Conservation (phyloP, 176 grass and related monocot genomes). For the Poa pratensis region DNA sequence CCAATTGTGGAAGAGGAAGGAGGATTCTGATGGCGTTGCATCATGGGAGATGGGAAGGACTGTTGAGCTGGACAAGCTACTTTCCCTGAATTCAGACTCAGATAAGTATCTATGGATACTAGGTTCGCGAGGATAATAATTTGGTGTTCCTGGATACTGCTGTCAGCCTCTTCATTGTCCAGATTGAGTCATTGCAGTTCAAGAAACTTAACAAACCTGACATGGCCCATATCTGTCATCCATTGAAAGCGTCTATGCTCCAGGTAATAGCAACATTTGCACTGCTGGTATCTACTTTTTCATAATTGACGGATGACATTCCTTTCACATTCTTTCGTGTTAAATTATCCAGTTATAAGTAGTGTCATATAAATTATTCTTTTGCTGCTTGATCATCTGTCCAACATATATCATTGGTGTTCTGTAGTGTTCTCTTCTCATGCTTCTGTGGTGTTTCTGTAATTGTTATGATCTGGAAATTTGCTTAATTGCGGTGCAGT, state of each 20-base stretch:
- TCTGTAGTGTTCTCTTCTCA: not conserved
- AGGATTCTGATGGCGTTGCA: not conserved
- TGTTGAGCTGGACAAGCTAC: not conserved
- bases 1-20: not conserved
- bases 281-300: not conserved
- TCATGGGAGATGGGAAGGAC: not conserved
- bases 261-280: not conserved
- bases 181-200: not conserved
- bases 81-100: not conserved
- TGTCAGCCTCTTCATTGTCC: not conserved
- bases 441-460: not conserved
- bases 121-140: not conserved
- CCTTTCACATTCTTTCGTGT: not conserved
- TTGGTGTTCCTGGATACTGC: not conserved
- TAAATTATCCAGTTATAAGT: not conserved
- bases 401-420: not conserved
- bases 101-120: not conserved
- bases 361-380: not conserved
- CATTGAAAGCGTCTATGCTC: slow-evolving; percentile 3
- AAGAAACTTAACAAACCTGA: not conserved
- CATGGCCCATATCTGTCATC: too few species aligned
- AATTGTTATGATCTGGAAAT: not conserved
- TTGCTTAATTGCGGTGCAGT: not conserved
- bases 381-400: not conserved
- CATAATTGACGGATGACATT: not conserved